Conservation (phyloP, 176 grass and related monocot genomes). For the Oryza australiensis region DNA sequence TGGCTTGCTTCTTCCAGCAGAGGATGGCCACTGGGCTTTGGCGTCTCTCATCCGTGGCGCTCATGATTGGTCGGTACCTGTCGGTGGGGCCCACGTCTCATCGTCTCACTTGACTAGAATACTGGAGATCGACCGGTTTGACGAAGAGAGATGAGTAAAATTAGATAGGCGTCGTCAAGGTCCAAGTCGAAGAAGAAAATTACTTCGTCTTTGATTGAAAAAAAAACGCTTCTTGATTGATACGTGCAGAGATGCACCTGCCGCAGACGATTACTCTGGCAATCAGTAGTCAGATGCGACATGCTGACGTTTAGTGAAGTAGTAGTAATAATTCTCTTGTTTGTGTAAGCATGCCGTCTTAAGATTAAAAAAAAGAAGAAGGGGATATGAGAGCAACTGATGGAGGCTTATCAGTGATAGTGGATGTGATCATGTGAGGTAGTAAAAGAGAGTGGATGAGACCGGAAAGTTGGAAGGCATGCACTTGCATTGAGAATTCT, state of each 20-base stretch:
- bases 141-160: neutral
- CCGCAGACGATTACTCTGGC: neutral
- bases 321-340: neutral
- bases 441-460: neutral
- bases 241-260: neutral
- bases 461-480: neutral
- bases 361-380: neutral
- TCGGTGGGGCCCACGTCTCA: neutral
- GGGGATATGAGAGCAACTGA: neutral
- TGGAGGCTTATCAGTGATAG: neutral
- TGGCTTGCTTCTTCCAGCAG: neutral
- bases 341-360: neutral
- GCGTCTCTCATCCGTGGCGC: neutral
- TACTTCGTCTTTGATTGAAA: no score
- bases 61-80: neutral
- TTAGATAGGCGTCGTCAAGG: neutral
- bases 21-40: neutral
- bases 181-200: neutral
- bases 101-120: neutral
- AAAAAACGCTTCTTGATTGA: neutral
- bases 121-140: neutral
- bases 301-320: neutral
- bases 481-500: neutral
- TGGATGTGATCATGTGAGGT: neutral
- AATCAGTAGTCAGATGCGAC: slow-evolving; percentile 2